Conservation (phyloP, 805 yeast species). For the Cyberlindnera mississippiensis region DNA sequence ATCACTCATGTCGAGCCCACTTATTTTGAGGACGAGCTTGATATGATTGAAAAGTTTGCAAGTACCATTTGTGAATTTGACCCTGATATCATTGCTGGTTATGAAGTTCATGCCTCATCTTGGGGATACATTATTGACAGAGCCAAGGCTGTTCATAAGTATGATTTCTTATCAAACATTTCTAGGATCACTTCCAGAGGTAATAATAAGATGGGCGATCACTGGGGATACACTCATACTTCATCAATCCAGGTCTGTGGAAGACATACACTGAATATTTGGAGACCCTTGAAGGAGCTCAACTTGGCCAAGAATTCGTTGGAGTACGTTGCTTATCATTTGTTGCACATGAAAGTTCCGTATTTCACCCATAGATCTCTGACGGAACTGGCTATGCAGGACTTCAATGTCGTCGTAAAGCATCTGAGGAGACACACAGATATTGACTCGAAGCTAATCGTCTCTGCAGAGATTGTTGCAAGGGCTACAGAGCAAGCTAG, state of each 20-base stretch:
- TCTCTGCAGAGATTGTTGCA: slow-evolving; percentile 60
- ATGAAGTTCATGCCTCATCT: slow-evolving; percentile 70
- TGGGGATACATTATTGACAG: slow-evolving; percentile 91
- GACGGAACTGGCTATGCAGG: slow-evolving; percentile 41
- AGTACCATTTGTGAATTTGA: slow-evolving; percentile 59
- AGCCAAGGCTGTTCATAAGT: slow-evolving; percentile 38
- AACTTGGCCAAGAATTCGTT: slow-evolving; percentile 64
- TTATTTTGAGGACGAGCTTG: slow-evolving; percentile 49
- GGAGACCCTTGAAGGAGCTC: slow-evolving; percentile 74
- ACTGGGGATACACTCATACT: slow-evolving; percentile 82
- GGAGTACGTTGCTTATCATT: slow-evolving; percentile 70
- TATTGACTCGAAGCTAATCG: slow-evolving; percentile 36
- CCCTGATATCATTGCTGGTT: slow-evolving; percentile 87
- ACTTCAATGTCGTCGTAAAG: slow-evolving; percentile 35
- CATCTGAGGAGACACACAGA: slow-evolving; percentile 46
- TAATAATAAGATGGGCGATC: slow-evolving; percentile 53
- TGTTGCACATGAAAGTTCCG: slow-evolving; percentile 67
- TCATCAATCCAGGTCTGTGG: slow-evolving; percentile 70
- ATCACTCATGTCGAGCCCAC: slow-evolving; percentile 2
- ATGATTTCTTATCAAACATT: slow-evolving; percentile 53
- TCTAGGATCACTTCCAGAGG: slow-evolving; percentile 53
- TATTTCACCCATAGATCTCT: slow-evolving; percentile 47
- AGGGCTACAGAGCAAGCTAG: slow-evolving; percentile 80
- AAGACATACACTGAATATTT: slow-evolving; percentile 76
- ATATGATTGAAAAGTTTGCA: slow-evolving; percentile 52